Evolutionary conservation across 2,329 filamentous ascomycete genomes (phyloP).

Genomic region (Colletotrichum liaoningense): DNA sequence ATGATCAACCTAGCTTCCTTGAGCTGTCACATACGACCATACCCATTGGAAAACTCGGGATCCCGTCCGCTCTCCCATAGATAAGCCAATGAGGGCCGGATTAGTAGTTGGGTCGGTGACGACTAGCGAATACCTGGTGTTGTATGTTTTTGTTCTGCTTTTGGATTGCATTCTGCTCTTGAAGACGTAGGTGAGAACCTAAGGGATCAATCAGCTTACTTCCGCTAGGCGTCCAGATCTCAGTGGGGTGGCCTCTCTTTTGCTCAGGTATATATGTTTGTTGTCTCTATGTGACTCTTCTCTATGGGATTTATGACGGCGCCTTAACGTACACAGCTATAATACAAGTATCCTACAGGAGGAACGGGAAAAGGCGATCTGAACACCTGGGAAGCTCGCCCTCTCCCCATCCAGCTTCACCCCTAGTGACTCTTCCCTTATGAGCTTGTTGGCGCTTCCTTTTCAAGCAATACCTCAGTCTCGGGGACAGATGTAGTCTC

Average conservation of each 20-base stretch:
- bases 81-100: constrained; percentile 29
- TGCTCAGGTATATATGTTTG: background rate
- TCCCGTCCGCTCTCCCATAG: constrained; percentile 35
- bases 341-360: background rate
- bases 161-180: too few species aligned
- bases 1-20: rapidly evolving
- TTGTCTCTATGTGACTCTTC: background rate
- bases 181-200: too few species aligned
- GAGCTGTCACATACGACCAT: constrained; percentile 3
- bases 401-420: too few species aligned
- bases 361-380: background rate
- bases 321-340: background rate
- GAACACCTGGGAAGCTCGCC: too few species aligned
- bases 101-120: constrained; percentile 28
- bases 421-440: background rate
- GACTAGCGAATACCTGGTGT: background rate
- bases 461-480: background rate
- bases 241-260: background rate
- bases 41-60: constrained; percentile 33
- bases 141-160: background rate
- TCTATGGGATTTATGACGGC: background rate
- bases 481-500: background rate
- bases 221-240: background rate
- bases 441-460: background rate
- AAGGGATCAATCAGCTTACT: background rate